Conservation (phyloP, 2,329 filamentous ascomycete genomes). For the Trichoderma asperellum region DNA sequence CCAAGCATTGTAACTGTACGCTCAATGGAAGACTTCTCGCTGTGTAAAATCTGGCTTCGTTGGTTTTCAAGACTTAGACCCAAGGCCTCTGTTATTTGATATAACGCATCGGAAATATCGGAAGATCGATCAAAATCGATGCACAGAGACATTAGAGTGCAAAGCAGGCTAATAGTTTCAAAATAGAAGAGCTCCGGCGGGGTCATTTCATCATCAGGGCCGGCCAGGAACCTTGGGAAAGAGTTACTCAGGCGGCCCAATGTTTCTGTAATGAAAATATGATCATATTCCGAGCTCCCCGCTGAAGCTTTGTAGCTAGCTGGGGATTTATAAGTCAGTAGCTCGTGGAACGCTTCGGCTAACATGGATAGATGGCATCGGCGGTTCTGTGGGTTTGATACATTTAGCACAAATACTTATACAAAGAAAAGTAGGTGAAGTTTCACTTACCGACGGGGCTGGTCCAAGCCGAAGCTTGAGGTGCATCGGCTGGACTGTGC, state of each 20-base stretch:
- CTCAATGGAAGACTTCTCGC: constrained; percentile 28
- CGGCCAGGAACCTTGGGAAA: constrained; percentile 46
- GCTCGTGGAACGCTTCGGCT: constrained; percentile 56
- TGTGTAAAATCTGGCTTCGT: constrained; percentile 29
- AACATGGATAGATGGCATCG: constrained; percentile 55
- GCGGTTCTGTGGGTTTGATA: constrained; percentile 45
- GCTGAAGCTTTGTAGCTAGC: constrained; percentile 54
- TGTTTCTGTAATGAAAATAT: constrained; percentile 49
- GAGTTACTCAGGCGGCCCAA: constrained; percentile 50
- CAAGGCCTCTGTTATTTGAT: constrained; percentile 37
- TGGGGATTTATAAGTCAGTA: constrained; percentile 53
- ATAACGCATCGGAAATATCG: constrained; percentile 35
- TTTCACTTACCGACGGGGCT: constrained; percentile 51
- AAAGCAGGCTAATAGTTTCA: constrained; percentile 48
- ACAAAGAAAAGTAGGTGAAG: too few relatives aligned
- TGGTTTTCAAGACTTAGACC: constrained; percentile 38
- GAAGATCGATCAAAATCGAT: constrained; percentile 35
- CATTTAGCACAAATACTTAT: background rate
- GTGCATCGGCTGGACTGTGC: constrained; percentile 45
- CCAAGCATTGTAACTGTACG: constrained; percentile 36
- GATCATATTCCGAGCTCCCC: constrained; percentile 47
- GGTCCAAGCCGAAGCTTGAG: constrained; percentile 56
- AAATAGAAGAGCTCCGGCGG: constrained; percentile 50
- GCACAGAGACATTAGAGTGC: constrained; percentile 41
- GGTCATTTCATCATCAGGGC: constrained; percentile 43